Base-by-base conservation (phyloP, 2,329 filamentous ascomycete species). In the Daldinia sp. region DNA sequence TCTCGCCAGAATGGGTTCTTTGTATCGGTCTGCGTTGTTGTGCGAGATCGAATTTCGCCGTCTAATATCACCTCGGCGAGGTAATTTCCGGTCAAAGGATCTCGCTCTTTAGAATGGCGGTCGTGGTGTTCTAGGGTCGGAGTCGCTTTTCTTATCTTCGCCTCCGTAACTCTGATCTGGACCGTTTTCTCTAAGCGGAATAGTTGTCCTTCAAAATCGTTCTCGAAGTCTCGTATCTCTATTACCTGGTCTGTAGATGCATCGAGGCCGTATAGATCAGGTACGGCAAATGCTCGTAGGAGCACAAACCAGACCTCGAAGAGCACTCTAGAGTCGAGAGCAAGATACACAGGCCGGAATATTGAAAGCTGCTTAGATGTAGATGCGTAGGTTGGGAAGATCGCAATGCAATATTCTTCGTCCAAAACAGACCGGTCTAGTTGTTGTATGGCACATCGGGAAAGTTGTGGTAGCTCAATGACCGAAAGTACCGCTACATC, bases 221-320 rank as follows among this genome's bases (percentile, higher is more conserved):
- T 76, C 4, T 80, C 76, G 20, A 79, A 76, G 71, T 81, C 84
- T 30, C 72, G 77, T 65, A 81, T 75, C 65, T 85, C 85, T 15
- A 79, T 79, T 2, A 86, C 78, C 18, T 83, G 80, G 3, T 81
- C 79, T 15, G 81, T 80, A 12, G 82, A 76, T 9, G 83, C 74
- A 44, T 88, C 84, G 15, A 89, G 77, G 1, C 90, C 93, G 77
- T 97, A 98, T 12, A 98, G 85, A 74, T 98, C 94, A 0, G 96
- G 95, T 51, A 97, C 90, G 0, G 95, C 93, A 79, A 98, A 98
- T 0, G 95, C 94, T 69, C 95, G 89, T 33, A 99, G 80, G 9
- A 99, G 83, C 6, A 97, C 94, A 75, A 97, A 95, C 96, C 96
- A 99, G 12, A 98, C 96, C 78, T 99, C 96, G 75, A 97, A 97